Base-by-base conservation (phyloP, 192 early-diverging fungal species). In the Podila epicladia region DNA sequence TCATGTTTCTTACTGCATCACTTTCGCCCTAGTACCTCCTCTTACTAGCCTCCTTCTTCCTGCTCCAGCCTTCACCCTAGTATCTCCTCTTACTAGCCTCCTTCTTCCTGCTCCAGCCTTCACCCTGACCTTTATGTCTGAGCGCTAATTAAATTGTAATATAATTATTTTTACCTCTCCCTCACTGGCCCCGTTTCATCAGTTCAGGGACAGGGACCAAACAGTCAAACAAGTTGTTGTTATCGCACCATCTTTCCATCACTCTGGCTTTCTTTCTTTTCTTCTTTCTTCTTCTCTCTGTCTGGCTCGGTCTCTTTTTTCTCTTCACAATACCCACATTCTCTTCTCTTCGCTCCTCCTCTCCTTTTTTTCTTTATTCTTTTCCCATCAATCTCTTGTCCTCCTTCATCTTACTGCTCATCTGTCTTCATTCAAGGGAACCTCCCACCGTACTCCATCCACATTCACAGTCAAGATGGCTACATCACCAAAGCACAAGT, bases 401-500 rank as follows among this genome's bases (percentile, higher is more conserved):
- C 41, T 45, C 41, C 41, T 15, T 45, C 41, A 45, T 45, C 41
- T 15, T 31, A 6, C 9, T 37, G 24, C 26, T 26, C 53, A 53
- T 2, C 29, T 29, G 22, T 24, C 51, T 7, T 22, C 53, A 55
- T 55, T 26, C 53, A 24, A 9, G n/a, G 8, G 53, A 24, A 24
- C 53, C 24, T 33, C 59, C 31, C 6, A 0, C 26, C 59, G 8
- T 13, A 5, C 31, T 61, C 59, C 59, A 61, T 12, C 12, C 11
- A 2, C 59, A 61, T 61, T 37, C 15, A 1, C 11, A 19, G 24
- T 19, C 32, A 61, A 48, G 17, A 79, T 72, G 77, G 71, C 71
- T 24, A 68, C 65, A 17, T 80, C 77, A 65, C 77, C 77, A 55
- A 80, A 80, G 53, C 61, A 64, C 77, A 65, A 71, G 71, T 55